Evolutionary conservation across 2,329 filamentous ascomycete genomes (phyloP), one percentile per base, ranked within the genome.

Genomic region (Didymella pomorum): DNA sequence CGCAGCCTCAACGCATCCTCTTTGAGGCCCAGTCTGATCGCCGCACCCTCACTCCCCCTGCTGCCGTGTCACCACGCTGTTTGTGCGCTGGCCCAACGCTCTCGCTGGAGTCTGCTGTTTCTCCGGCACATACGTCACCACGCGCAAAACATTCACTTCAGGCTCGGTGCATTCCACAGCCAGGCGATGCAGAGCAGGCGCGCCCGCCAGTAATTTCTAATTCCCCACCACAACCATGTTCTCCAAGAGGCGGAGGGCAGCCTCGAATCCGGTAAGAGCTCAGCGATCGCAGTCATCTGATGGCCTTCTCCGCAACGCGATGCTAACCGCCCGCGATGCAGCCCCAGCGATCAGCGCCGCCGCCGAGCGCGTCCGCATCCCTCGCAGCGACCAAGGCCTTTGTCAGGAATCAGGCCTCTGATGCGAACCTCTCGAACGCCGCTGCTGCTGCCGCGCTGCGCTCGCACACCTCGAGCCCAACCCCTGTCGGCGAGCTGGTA

Each of bases 391-490:
- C 87, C 60, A 89, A 91, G 75, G 93, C 93, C 58, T 96, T 94
- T 78, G 84, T 89, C 72, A 87, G 86, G 67, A 87, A 84, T 71
- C 84, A 86, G 76, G 78, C 84, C 68, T 85, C 88, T 67, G 85
- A 85, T 76, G 82, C 80, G 59, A 87, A 86, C 58, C 83, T 97
- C 42, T 96, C 93, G 39, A 89, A 90, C 33, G 91, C 93, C 7
- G 94, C 94, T 12, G 93, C 94, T 7, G 93, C 92, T 16, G 88
- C 93, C 26, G 93, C 93, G 45, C 84, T 98, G 58, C 88, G 89
- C 72, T 90, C 89, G 44, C 87, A 90, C 66, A 89, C 92, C 10
- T 88, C 88, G 50, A 88, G 90, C 2, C 93, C 92, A 21, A 94
- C 89, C 50, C 88, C 88, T 67, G 89, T 97, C 56, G 89, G 87